Base-by-base conservation (phyloP, 1,284 basidiomycete genomes). In the Cutaneotrichosporon daszewskae region DNA sequence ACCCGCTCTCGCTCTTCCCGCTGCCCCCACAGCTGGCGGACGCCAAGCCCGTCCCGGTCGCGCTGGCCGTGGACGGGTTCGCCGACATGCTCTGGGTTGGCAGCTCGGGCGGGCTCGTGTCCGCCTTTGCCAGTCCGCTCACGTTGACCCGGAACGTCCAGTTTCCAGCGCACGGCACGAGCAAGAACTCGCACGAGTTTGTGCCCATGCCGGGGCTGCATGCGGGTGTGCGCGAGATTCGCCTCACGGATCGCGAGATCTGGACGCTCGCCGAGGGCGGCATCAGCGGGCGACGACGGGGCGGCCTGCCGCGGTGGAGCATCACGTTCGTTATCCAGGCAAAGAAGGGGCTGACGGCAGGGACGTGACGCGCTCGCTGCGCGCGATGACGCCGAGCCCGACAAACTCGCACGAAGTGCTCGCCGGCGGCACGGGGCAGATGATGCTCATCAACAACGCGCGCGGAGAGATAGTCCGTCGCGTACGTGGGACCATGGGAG, bases 21-120 rank as follows among this genome's bases (percentile, higher is more conserved):
- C 58, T 69, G n/a, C 66, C 69, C 10, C 60, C 63, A 13, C 54
- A 51, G 31, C 53, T 59, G 3, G 43, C 53, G 32, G 65, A 68
- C 41, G 53, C 59, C 20, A 63, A 64, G 47, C 67, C 68, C 1
- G 48, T 60, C 23, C 60, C 70, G 0, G 83, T 84, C 17, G 78
- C 85, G 0, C 76, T 96, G 47, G 79, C 82, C 4, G 90, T 97
- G 64, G 92, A 97, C 71, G 84, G 88, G 6, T 83, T 85, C 32
- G 85, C 87, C 2, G 91, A 96, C 68, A 80, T 85, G 12, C 74
- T 97, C 27, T 95, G 91, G 90, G 77, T 84, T 36, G 92, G 90
- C 33, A 78, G 80, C 16, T 79, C 82, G 41, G 72, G 79, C 28
- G 92, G 94, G 7, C 75, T 77, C 51, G 77, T 95, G 45, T 72